These are phyloP conservation scores for Pseudogymnoascus sp. DNA, from an alignment of 2,329 filamentous ascomycete genomes.

Conservation along the genomic window DNA sequence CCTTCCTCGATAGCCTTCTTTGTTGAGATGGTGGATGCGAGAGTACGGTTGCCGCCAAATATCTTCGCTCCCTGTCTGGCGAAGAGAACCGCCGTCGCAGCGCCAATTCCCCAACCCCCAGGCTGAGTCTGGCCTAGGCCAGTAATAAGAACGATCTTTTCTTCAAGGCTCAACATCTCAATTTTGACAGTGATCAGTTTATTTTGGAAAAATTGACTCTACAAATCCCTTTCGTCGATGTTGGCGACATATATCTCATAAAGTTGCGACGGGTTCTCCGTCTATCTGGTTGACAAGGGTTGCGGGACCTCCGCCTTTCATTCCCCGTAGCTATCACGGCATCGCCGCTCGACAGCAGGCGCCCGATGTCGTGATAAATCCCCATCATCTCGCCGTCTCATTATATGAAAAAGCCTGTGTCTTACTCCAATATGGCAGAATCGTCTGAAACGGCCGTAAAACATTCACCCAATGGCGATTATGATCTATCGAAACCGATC, in stretches of 20 bases:
- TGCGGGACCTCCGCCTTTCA: not conserved
- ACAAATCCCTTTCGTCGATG: not conserved
- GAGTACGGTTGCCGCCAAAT: slow-evolving; percentile 40
- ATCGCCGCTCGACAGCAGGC: not conserved
- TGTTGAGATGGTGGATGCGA: slow-evolving; percentile 33
- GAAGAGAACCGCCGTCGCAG: slow-evolving; percentile 38
- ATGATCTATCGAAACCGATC: slow-evolving; percentile 50
- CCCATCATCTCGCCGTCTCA: not conserved
- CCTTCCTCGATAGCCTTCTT: slow-evolving; percentile 31
- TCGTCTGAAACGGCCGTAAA: not conserved
- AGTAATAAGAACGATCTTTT: slow-evolving; percentile 34
- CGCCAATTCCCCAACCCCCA: slow-evolving; percentile 42
- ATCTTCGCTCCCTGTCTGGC: slow-evolving; percentile 39
- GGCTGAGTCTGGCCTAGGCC: slow-evolving; percentile 36
- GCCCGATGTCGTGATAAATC: not conserved
- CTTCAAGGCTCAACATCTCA: slow-evolving; percentile 33
- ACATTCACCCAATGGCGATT: slow-evolving; percentile 35
- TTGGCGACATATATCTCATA: not conserved
- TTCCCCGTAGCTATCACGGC: not conserved
- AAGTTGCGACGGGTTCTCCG: not conserved
- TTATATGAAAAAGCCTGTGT: not conserved
- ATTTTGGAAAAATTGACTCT: not conserved
- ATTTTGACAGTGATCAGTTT: not conserved
- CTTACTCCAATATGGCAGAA: slow-evolving; percentile 1
- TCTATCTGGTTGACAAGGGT: not conserved